Conservation (phyloP, 805 yeast species). For the Saccharomyces paradoxus region DNA sequence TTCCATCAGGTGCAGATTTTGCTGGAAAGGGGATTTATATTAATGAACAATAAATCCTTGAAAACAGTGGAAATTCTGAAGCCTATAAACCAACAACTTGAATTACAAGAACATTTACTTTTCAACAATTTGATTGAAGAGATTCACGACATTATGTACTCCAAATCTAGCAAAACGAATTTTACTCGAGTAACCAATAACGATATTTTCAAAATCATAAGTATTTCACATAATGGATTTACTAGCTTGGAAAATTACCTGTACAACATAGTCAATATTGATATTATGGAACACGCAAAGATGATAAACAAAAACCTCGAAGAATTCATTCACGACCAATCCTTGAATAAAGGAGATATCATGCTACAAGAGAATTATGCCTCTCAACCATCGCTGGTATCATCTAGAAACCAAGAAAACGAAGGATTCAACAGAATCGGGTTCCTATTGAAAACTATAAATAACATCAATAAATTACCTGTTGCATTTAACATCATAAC, state of each 20-base stretch:
- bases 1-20: constrained; percentile 58
- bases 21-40: constrained; percentile 37
- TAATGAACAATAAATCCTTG: constrained; percentile 44
- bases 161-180: constrained; percentile 31
- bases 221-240: constrained; percentile 22
- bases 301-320: constrained; percentile 31
- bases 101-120: constrained; percentile 49
- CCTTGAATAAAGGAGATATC: neutral
- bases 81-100: constrained; percentile 43
- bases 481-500: constrained; percentile 47
- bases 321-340: constrained; percentile 24
- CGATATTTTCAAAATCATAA: constrained; percentile 19
- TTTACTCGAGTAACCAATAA: constrained; percentile 8
- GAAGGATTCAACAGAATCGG: constrained; percentile 11
- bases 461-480: constrained; percentile 53
- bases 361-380: neutral
- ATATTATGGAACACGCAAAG: constrained; percentile 43
- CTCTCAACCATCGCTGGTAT: neutral
- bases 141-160: constrained; percentile 57
- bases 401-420: constrained; percentile 2
- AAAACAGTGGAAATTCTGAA: constrained; percentile 52
- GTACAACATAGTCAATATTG: constrained; percentile 49
- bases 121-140: constrained; percentile 74
- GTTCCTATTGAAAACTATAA: constrained; percentile 44
- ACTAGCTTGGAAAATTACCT: constrained; percentile 47